phyloP scores from a whole-genome alignment of 108 stramenopile genomes.

The Fistulifera pelliculosa region DNA sequence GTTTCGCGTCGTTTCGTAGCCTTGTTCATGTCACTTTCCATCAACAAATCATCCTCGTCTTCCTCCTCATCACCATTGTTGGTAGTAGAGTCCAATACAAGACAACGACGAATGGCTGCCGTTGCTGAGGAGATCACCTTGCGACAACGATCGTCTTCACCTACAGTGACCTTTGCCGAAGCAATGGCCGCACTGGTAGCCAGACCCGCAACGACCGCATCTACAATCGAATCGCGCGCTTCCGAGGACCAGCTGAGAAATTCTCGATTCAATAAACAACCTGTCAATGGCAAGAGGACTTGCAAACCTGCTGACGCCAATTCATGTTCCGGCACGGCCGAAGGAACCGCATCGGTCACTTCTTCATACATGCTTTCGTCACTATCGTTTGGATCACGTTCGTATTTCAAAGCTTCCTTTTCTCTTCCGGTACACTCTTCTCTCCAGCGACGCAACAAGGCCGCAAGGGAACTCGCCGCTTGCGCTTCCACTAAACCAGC shows the following conservation, averaged over 20 bases:
- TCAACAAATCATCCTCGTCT: not conserved
- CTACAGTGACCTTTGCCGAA: not conserved
- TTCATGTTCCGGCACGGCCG: not conserved
- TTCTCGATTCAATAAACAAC: slow-evolving; percentile 25
- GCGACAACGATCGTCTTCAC: not conserved
- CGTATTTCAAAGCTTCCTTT: not conserved
- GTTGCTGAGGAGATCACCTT: not conserved
- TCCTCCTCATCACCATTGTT: slow-evolving; percentile 2
- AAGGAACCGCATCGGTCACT: not conserved
- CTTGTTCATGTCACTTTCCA: not conserved
- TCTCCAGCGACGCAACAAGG: slow-evolving; percentile 54
- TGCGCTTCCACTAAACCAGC: slow-evolving; percentile 58
- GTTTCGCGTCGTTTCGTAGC: slow-evolving; percentile 30
- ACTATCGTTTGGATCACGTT: not conserved
- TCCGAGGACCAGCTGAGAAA: slow-evolving; percentile 63
- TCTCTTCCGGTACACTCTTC: slow-evolving; percentile 41
- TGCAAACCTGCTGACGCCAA: not conserved
- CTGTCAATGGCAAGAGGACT: not conserved
- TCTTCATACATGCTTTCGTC: not conserved
- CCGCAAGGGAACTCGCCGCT: slow-evolving; percentile 40
- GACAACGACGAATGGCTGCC: not conserved
- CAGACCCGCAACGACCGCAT: slow-evolving; percentile 34
- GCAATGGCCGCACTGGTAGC: slow-evolving; percentile 38
- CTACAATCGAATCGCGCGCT: slow-evolving; percentile 48
- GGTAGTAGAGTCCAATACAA: not conserved